Evolutionary conservation across 176 grass and related monocot species (phyloP).

Genomic region (Rhynchospora pubera): DNA sequence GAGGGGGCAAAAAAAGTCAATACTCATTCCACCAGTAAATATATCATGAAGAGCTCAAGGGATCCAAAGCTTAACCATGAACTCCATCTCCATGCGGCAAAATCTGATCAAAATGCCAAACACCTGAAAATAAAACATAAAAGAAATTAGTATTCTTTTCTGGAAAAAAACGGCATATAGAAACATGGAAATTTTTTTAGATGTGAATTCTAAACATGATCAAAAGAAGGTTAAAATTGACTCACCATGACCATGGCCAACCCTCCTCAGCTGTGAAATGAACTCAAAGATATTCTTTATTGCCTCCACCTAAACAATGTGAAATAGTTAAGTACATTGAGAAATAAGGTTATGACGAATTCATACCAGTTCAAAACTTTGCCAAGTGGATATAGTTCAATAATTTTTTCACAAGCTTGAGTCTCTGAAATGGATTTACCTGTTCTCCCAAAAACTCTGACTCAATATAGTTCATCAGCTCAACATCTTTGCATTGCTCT

Average conservation of each 20-base stretch:
- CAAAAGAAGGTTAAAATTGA: neutral
- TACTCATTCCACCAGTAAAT: too few relatives aligned
- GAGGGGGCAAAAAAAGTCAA: too few relatives aligned
- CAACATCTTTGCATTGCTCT: constrained; percentile 25
- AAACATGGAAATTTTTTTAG: neutral
- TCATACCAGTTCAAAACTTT: neutral
- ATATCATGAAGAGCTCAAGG: too few relatives aligned
- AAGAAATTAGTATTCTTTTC: too few relatives aligned
- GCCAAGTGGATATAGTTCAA: neutral
- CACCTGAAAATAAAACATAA: too few relatives aligned
- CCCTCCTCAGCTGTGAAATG: constrained; percentile 40
- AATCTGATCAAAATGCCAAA: too few relatives aligned
- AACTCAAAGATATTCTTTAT: constrained; percentile 44
- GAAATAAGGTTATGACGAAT: neutral
- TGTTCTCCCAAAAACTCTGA: constrained; percentile 32
- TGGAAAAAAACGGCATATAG: neutral
- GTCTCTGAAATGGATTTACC: constrained; percentile 18
- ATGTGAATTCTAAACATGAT: neutral
- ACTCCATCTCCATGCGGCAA: too few relatives aligned
- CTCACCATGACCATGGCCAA: constrained; percentile 37
- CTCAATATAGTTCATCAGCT: constrained; percentile 31
- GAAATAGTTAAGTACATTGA: too few relatives aligned
- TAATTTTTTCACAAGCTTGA: neutral
- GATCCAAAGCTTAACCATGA: too few relatives aligned
- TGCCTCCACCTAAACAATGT: constrained; percentile 34